These are phyloP conservation scores for Pneumocystis wakefieldiae DNA, from an alignment of 1,139 yeast species.

Conservation along the genomic window DNA sequence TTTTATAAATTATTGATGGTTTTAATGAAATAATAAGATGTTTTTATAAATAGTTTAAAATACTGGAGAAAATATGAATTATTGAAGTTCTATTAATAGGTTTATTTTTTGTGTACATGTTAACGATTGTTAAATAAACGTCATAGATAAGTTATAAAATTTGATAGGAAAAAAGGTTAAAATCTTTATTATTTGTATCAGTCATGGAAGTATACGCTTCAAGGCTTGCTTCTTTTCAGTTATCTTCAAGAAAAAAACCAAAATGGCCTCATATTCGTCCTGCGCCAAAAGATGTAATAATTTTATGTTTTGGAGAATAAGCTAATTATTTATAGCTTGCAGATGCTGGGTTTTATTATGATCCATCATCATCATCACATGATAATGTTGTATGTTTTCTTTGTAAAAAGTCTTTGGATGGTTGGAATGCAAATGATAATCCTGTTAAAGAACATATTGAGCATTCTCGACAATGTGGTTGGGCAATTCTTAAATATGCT, in stretches of 20 bases:
- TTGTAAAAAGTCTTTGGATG: slow-evolving; percentile 34
- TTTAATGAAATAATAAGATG: no score
- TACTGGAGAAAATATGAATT: no score
- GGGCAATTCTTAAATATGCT: slow-evolving; percentile 19
- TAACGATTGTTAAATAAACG: not conserved
- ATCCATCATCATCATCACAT: slow-evolving; percentile 31
- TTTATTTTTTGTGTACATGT: not conserved
- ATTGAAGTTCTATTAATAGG: not conserved
- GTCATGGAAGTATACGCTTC: not conserved
- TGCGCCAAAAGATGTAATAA: slow-evolving; percentile 12
- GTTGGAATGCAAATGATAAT: slow-evolving; percentile 27
- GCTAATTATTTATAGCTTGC: slow-evolving; percentile 30
- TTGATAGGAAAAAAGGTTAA: not conserved
- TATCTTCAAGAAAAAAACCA: slow-evolving; percentile 1
- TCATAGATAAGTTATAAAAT: not conserved
- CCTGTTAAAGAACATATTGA: slow-evolving; percentile 33
- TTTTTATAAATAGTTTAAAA: no score
- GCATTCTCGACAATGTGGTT: slow-evolving; percentile 35
- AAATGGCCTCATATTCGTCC: slow-evolving; percentile 24
- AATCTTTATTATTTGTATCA: not conserved
- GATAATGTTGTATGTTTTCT: slow-evolving; percentile 49
- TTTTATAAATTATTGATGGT: no score
- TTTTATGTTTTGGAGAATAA: not conserved
- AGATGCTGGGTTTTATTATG: slow-evolving; percentile 52
- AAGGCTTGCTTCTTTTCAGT: not conserved